Evolutionary conservation across 768 basidiomycete genomes (phyloP), one percentile per base, ranked within the genome.

Genomic region (Roridomyces roridus): DNA sequence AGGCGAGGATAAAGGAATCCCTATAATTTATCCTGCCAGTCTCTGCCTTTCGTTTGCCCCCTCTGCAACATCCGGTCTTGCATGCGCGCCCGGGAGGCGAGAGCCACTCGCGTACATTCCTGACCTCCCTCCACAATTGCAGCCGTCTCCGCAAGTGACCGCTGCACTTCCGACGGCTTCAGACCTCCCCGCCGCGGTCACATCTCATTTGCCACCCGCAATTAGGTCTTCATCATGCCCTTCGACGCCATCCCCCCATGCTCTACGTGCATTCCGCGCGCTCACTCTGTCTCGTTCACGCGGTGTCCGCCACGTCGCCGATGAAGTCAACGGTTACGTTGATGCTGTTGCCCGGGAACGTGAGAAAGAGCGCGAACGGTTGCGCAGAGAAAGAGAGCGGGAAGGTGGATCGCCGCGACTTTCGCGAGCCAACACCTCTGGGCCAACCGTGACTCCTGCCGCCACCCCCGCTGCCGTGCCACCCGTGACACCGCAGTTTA

Each of bases 1-100:
- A 60, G 89, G 88, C 28, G 91, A 92, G 68, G 89, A 91, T 61
- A 92, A 91, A 63, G 91, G 91, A 1, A 73, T 90, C 26, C 76
- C 81, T n/a, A 75, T 89, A 45, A 84, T 92, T 59, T 93, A 91
- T 77, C 91, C 92, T 2, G 71, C 80, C 2, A 70, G 76, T 1
- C 80, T 93, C 5, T 89, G 86, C 60, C 65, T 81, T 21, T 70
- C 77, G 69, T 72, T 74, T 70, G n/a, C 80, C 69, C 69, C 76
- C 63, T 58, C 70, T n/a, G 18, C 65, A 43, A 49, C 75, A 15
- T 64, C 72, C 11, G 20, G 42, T 15, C 6, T 24, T 42, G 67
- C 77, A 51, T 67, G 70, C 21, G 69, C 70, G 50, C 46, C 59
- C 10, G 77, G 77, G 60, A 69, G 72, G 44, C 76, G 79, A 8